Evolutionary conservation across 2,329 filamentous ascomycete genomes (phyloP).

Genomic region (Seiridium unicorne): DNA sequence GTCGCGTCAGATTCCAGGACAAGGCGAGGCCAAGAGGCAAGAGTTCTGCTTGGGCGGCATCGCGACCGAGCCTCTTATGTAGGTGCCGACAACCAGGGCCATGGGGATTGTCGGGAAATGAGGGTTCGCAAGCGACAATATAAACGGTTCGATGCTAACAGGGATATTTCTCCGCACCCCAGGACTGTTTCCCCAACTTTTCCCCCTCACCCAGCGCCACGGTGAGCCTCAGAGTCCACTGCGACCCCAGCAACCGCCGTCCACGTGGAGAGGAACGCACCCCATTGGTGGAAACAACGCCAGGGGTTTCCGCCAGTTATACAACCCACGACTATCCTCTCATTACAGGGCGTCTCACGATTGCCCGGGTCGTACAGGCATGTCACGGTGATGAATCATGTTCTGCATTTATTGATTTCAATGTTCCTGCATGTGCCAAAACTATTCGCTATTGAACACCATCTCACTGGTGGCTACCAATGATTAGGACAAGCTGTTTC

Average conservation of each 20-base stretch:
- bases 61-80: not conserved
- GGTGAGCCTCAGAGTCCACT: not conserved
- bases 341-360: not conserved
- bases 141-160: not conserved
- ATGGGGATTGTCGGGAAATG: slow-evolving; percentile 2
- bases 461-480: no score
- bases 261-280: not conserved
- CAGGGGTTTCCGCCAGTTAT: slow-evolving; percentile 4
- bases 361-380: not conserved
- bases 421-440: no score
- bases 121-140: slow-evolving; percentile 4
- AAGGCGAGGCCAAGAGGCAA: not conserved
- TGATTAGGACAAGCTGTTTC: no score
- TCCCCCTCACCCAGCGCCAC: not conserved
- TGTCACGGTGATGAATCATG: no score
- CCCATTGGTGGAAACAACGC: slow-evolving; percentile 4
- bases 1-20: not conserved
- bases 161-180: slow-evolving; percentile 2
- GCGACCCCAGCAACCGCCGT: not conserved
- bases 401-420: no score
- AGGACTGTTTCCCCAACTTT: not conserved
- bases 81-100: not conserved
- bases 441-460: no score
- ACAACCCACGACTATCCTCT: not conserved
- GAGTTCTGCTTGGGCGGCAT: not conserved